Evolutionary conservation across 1,284 basidiomycete species (phyloP), one percentile per base, ranked within the genome.

Genomic region (Boletus albobrunnescens): DNA sequence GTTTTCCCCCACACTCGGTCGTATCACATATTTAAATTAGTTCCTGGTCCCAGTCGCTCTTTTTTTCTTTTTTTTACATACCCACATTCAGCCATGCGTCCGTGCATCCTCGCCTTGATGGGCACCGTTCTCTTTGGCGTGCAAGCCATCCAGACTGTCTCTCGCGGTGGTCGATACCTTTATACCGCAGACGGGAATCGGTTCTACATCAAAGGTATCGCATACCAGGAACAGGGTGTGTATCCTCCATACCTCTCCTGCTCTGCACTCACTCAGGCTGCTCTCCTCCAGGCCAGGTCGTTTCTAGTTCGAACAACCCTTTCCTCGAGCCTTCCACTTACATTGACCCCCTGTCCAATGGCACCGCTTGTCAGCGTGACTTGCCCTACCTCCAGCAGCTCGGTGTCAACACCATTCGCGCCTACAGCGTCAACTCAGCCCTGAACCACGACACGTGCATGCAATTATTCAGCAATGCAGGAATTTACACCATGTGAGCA

Each of bases 141-240:
- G 9, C 58, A 69, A 14, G 84, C 84, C 52, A 73, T 89, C 42
- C 70, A 74, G 43, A 73, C 76, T 50, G 71, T 90, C 56, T 71
- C 79, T 46, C 78, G 87, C 26, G 59, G 69, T 22, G 89, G 88
- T 31, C 81, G 84, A 61, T 94, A 92, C 65, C 81, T 95, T 27
- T 94, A 91, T 70, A 74, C 71, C 24, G 76, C 76, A 9, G 76
- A 81, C 42, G 89, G 88, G 2, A 79, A 66, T 38, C 74, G 93
- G 40, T 95, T 94, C 71, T 94, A 84, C 68, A 88, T 95, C 71
- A 94, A 92, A 72, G 92, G 93, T 48, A 72, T 94, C 48, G 90
- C 91, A 20, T 96, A 96, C 69, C 92, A 95, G 67, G 80, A 83
- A 50, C 87, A 92, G 66, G 92, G 91, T 75, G 56, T 60, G 71